Percentiles rank a stretch among this genome's conserved stretches.
phyloP scores from a whole-genome alignment of 225 moss, liverwort and hornwort species.

The Pleurozium schreberi region DNA sequence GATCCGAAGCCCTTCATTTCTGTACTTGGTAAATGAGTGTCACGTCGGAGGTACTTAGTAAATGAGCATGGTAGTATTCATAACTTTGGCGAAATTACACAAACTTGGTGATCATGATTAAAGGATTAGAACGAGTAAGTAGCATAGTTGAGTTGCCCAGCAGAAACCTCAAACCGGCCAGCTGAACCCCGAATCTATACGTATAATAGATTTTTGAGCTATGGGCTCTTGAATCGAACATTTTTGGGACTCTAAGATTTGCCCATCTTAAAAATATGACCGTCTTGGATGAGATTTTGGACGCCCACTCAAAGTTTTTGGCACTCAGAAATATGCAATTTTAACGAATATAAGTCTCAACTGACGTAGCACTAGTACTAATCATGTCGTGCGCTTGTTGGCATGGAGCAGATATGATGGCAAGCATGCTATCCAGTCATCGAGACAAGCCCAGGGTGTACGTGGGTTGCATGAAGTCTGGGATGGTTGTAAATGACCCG shows the following conservation, averaged over 20 bases:
- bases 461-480: constrained; percentile 61
- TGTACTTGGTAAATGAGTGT: background rate
- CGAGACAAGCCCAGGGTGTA: constrained; percentile 41
- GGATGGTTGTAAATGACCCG: constrained; percentile 37
- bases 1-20: background rate
- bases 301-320: background rate
- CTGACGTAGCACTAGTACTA: background rate
- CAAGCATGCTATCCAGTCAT: constrained; percentile 39
- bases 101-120: background rate
- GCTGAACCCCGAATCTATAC: background rate
- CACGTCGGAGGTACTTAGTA: background rate
- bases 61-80: background rate
- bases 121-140: background rate
- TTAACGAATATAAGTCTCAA: background rate
- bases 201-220: background rate
- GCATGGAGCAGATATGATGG: constrained; percentile 30
- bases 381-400: background rate
- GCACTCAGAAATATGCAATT: background rate
- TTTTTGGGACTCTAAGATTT: background rate
- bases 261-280: background rate
- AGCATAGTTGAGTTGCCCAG: background rate
- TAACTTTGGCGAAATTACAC: background rate
- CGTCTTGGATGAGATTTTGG: background rate
- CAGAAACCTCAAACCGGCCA: background rate
- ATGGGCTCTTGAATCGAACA: background rate